phyloP scores from a whole-genome alignment of 225 moss, liverwort and hornwort genomes.

The Antitrichia curtipendula region DNA sequence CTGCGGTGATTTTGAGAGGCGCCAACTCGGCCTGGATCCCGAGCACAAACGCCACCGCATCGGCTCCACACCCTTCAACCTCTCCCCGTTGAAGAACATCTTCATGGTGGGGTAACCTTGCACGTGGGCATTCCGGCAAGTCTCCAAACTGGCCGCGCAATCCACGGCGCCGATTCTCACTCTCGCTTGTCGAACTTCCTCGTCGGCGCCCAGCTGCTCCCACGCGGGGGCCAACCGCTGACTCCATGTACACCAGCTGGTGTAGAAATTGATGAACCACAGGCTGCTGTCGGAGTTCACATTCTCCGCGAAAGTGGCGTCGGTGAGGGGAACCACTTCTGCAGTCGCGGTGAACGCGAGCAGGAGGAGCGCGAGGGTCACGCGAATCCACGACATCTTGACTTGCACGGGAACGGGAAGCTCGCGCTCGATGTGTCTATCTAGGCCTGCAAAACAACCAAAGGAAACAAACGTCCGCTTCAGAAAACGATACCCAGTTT shows the following conservation, averaged over 20 bases:
- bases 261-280: slow-evolving; percentile 74
- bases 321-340: slow-evolving; percentile 53
- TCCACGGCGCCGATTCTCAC: slow-evolving; percentile 55
- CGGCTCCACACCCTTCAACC: slow-evolving; percentile 44
- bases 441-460: background rate
- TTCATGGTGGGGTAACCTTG: slow-evolving; percentile 49
- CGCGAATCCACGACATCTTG: background rate
- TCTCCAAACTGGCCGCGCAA: slow-evolving; percentile 28
- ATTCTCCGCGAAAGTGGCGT: slow-evolving; percentile 42
- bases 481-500: background rate
- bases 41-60: slow-evolving; percentile 42
- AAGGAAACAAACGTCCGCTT: background rate
- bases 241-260: slow-evolving; percentile 49
- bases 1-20: background rate
- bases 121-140: slow-evolving; percentile 26
- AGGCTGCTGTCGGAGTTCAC: slow-evolving; percentile 42
- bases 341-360: background rate
- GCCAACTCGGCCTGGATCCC: background rate
- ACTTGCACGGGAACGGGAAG: background rate
- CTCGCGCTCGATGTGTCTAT: background rate
- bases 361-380: background rate
- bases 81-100: slow-evolving; percentile 41
- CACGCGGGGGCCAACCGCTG: slow-evolving; percentile 51
- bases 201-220: slow-evolving; percentile 49
- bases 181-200: slow-evolving; percentile 29